These are phyloP conservation scores for Drechslera avenae DNA, from an alignment of 2,329 filamentous ascomycete species.

Conservation along the genomic window DNA sequence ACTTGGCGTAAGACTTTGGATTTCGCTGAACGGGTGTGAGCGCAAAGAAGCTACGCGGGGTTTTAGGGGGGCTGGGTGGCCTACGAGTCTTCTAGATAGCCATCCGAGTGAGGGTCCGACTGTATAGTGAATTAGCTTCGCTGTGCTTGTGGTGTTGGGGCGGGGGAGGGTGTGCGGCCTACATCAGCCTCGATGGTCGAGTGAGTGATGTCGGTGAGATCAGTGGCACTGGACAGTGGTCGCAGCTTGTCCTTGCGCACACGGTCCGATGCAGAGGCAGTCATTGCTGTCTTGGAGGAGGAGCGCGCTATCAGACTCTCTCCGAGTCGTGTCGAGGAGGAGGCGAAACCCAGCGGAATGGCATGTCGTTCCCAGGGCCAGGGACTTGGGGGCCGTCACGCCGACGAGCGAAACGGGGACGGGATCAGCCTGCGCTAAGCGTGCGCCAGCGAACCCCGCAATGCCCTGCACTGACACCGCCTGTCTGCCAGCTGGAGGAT, in stretches of 20 bases:
- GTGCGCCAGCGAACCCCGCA: conserved; percentile 17
- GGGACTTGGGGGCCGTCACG: conserved; percentile 24
- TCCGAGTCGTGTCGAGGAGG: conserved; percentile 18
- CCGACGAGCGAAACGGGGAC: conserved; percentile 13
- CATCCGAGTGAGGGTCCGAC: conserved; percentile 43
- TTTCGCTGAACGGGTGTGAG: conserved; percentile 39
- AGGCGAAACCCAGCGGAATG: conserved; percentile 25
- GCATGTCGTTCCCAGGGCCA: conserved; percentile 24
- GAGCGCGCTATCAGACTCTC: conserved; percentile 10
- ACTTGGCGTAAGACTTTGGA: conserved; percentile 47
- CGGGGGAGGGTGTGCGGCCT: conserved; percentile 16
- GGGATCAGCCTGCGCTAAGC: conserved; percentile 17
- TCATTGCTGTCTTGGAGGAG: conserved; percentile 15
- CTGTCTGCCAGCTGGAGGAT: conserved; percentile 11
- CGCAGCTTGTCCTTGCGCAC: conserved; percentile 15
- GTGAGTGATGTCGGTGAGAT: conserved; percentile 25
- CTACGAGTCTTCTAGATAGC: conserved; percentile 39
- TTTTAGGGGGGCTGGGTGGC: conserved; percentile 16
- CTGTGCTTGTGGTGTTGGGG: conserved; percentile 6
- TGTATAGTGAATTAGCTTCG: conserved; percentile 28
- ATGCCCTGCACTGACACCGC: conserved; percentile 15
- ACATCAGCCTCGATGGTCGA: conserved; percentile 26
- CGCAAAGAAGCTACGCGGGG: conserved; percentile 1
- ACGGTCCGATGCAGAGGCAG: conserved; percentile 8
- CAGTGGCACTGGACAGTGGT: conserved; percentile 27